phyloP scores from a whole-genome alignment of 106 monocot species.

The Dioscorea zingiberensis region DNA sequence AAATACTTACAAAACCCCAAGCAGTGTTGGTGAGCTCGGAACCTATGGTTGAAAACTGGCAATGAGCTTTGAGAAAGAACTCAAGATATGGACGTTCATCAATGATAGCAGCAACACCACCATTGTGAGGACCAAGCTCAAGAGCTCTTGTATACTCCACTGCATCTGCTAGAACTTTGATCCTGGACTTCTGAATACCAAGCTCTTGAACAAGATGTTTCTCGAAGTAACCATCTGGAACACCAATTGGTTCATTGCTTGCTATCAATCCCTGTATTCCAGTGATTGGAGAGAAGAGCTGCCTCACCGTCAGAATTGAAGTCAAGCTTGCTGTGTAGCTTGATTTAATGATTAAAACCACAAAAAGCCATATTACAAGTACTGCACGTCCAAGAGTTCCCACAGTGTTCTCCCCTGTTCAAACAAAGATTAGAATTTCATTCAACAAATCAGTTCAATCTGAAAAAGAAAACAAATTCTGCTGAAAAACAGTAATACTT shows the following conservation, averaged over 20 bases:
- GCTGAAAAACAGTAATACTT: background rate
- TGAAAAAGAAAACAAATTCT: too few relatives aligned
- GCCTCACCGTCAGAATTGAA: too few relatives aligned
- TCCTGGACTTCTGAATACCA: constrained; percentile 50
- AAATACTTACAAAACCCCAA: constrained; percentile 99
- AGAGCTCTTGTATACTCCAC: constrained; percentile 46
- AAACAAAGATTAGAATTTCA: background rate
- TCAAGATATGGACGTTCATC: constrained; percentile 74
- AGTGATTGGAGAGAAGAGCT: too few relatives aligned
- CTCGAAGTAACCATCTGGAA: constrained; percentile 76
- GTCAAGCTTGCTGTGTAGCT: too few relatives aligned
- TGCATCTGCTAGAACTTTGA: too few relatives aligned
- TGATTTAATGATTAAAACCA: too few relatives aligned
- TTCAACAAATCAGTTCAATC: too few relatives aligned
- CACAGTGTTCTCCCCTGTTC: constrained; percentile 42
- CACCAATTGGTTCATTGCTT: too few relatives aligned
- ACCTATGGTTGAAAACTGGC: constrained; percentile 52
- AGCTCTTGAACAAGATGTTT: constrained; percentile 63
- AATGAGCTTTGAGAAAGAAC: constrained; percentile 49
- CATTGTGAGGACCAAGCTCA: constrained; percentile 60
- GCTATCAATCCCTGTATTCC: too few relatives aligned
- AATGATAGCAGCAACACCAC: constrained; percentile 72
- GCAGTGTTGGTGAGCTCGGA: constrained; percentile 74
- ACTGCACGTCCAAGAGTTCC: constrained; percentile 52
- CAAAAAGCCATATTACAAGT: too few relatives aligned